Base-by-base conservation (phyloP, 78 protist genomes). In the Dictyostelium purpureum region DNA sequence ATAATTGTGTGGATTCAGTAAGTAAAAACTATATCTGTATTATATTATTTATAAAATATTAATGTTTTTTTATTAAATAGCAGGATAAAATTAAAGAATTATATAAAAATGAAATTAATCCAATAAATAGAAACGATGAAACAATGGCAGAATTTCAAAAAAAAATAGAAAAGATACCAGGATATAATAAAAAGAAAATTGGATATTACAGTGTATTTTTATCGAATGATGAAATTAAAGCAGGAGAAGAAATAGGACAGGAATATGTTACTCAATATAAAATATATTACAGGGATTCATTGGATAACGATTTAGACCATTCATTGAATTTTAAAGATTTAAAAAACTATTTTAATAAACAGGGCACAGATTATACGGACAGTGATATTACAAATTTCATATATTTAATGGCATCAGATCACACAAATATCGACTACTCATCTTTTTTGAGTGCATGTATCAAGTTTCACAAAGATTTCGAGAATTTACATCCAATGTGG, bases 71-170 rank as follows among this genome's bases (percentile, higher is more conserved):
- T n/a, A n/a, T n/a, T n/a, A 61, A 28, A 33, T 40, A 61, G 31
- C 69, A 61, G 31, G 69, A 61, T 19, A 61, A 28, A 61, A 61
- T 61, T 61, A 61, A 61, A 61, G 37, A 33, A 26, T 26, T 31
- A 26, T 61, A 31, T 61, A 61, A 61, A 61, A 61, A 61, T 61
- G 69, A 61, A 61, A 61, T 61, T 61, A 61, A 61, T 31, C 24
- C 24, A 61, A 31, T 61, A 61, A 61, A 61, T 61, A 61, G 69
- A 61, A 16, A 61, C 3, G 69, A 61, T 4, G 14, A 12, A 26
- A 31, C 31, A 31, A 31, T 61, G 14, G 21, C 10, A 3, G 69
- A 28, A 9, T 61, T 31, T 61, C 69, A 61, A 61, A 61, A 61
- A 11, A 31, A 31, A 61, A 61, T 61, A 10, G 31, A 61, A 31